Evolutionary conservation across 2,329 filamentous ascomycete genomes (phyloP).

Genomic region (Dothistroma pini): DNA sequence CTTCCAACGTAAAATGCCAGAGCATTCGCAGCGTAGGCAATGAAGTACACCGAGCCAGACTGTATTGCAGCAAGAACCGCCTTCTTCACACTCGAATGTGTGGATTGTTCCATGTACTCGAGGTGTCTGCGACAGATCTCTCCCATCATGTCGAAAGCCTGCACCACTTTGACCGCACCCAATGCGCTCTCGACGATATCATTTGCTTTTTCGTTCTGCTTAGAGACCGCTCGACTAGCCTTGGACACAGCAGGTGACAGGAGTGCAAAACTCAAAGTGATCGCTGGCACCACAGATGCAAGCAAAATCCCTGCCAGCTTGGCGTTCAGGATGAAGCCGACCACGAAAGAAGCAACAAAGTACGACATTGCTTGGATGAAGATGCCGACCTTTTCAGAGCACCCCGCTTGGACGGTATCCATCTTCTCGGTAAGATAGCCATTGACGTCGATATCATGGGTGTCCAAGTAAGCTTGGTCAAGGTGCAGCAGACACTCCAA

Average conservation of each 20-base stretch:
- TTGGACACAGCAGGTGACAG: constrained; percentile 43
- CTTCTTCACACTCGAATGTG: constrained; percentile 40
- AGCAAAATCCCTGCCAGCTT: constrained; percentile 43
- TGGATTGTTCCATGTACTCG: constrained; percentile 34
- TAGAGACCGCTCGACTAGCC: constrained; percentile 38
- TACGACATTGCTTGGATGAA: constrained; percentile 47
- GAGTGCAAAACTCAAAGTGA: constrained; percentile 42
- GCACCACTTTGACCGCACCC: constrained; percentile 46
- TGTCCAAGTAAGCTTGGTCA: constrained; percentile 52
- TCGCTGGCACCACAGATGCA: constrained; percentile 48
- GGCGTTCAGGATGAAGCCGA: constrained; percentile 45
- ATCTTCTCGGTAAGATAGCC: constrained; percentile 43
- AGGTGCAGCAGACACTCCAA: constrained; percentile 49
- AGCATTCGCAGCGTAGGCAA: constrained; percentile 45
- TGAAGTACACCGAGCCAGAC: constrained; percentile 44
- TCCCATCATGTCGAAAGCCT: constrained; percentile 46
- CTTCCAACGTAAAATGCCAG: constrained; percentile 47
- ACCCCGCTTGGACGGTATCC: constrained; percentile 37
- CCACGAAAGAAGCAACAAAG: constrained; percentile 44
- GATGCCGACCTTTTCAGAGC: constrained; percentile 47
- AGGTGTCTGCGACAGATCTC: constrained; percentile 39
- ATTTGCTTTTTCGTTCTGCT: constrained; percentile 42
- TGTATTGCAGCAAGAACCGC: constrained; percentile 40
- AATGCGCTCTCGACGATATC: constrained; percentile 46
- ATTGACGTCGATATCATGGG: constrained; percentile 49